These are phyloP conservation scores for Thalia dealbata DNA, from an alignment of 176 grass and related monocot genomes.

Conservation along the genomic window DNA sequence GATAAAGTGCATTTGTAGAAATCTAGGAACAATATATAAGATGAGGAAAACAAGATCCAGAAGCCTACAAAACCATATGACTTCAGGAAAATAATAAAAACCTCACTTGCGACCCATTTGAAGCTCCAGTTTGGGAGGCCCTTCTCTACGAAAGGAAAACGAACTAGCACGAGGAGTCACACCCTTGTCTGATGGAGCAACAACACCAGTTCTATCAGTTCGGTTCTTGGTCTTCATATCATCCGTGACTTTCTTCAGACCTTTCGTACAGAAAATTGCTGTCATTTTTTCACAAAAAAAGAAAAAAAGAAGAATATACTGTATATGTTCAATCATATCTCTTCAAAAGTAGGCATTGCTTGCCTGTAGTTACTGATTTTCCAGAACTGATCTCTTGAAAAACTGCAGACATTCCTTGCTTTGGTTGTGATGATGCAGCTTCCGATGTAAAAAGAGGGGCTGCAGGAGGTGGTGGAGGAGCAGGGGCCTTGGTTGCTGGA, in stretches of 20 bases:
- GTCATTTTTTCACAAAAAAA: neutral
- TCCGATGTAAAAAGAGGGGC: conserved; percentile 4
- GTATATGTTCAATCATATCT: neutral
- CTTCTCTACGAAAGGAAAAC: conserved; percentile 25
- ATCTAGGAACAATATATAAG: neutral
- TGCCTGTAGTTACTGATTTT: conserved; percentile 37
- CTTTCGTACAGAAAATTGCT: conserved; percentile 13
- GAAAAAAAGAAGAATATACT: neutral
- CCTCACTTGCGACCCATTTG: conserved; percentile 60
- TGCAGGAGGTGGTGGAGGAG: conserved; percentile 9
- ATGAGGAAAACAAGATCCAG: neutral
- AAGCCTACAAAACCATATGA: neutral
- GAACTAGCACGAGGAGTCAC: neutral
- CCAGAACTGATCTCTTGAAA: conserved; percentile 48
- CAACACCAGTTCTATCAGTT: conserved; percentile 31
- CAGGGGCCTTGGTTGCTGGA: conserved; percentile 6
- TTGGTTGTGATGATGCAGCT: conserved; percentile 24
- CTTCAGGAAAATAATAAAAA: neutral
- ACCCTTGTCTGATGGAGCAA: conserved; percentile 26
- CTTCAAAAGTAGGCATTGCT: neutral
- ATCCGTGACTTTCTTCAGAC: conserved; percentile 46
- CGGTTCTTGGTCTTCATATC: conserved; percentile 61
- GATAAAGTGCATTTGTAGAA: neutral
- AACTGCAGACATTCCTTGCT: conserved; percentile 43
- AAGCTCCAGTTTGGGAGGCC: conserved; percentile 39